phyloP scores from a whole-genome alignment of 1,284 basidiomycete genomes.

The Fistulinella staudtii region DNA sequence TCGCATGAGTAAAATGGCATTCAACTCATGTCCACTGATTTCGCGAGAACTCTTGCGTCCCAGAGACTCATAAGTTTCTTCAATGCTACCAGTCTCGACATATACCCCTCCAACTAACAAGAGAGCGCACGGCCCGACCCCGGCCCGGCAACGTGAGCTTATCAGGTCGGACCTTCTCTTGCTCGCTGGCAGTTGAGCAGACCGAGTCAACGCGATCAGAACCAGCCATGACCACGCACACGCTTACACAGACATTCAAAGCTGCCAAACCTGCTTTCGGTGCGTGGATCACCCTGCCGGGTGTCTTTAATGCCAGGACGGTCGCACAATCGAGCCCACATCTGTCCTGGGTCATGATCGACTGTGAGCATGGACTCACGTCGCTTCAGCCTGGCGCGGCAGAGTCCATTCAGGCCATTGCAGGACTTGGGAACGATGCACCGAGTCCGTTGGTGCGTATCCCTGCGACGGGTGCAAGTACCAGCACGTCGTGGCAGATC shows the following conservation, averaged over 20 bases:
- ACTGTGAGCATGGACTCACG: slow-evolving; percentile 63
- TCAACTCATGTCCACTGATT: no score
- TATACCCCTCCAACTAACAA: no score
- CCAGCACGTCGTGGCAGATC: slow-evolving; percentile 61
- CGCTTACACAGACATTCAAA: slow-evolving; percentile 47
- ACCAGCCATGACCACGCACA: slow-evolving; percentile 34
- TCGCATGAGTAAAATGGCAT: no score
- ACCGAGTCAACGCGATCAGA: background rate
- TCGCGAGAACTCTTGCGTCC: no score
- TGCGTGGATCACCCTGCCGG: slow-evolving; percentile 63
- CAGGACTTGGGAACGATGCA: slow-evolving; percentile 38
- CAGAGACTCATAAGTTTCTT: no score
- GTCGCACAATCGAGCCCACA: slow-evolving; percentile 52
- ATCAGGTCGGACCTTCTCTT: no score
- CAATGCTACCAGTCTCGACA: no score
- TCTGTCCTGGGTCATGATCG: slow-evolving; percentile 58
- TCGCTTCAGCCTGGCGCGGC: slow-evolving; percentile 51
- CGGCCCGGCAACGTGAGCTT: no score
- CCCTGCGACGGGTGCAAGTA: slow-evolving; percentile 53
- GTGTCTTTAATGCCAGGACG: slow-evolving; percentile 50
- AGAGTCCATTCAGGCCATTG: slow-evolving; percentile 51
- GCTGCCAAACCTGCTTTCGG: slow-evolving; percentile 60
- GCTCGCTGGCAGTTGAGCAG: no score
- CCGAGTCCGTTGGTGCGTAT: slow-evolving; percentile 58
- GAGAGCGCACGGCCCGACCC: no score